These are phyloP conservation scores for Pyracantha coccinea DNA, from an alignment of 331 rosid genomes.

Conservation along the genomic window DNA sequence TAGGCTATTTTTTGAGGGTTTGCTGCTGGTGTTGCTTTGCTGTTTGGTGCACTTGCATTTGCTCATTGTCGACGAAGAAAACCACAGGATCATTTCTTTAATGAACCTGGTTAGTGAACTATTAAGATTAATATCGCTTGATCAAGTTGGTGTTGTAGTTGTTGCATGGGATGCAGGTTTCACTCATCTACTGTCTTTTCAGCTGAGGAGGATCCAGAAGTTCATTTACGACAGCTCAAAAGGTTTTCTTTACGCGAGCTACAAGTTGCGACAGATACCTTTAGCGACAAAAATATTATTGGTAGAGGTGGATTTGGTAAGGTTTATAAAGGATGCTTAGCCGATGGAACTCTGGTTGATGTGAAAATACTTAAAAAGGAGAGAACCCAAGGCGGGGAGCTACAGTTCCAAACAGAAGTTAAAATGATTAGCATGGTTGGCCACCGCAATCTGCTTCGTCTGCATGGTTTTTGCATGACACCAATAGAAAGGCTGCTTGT, in stretches of 20 bases:
- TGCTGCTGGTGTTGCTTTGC: slow-evolving; percentile 75
- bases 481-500: too few relatives aligned
- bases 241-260: slow-evolving; percentile 84
- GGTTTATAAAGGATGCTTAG: slow-evolving; percentile 79
- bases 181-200: slow-evolving; percentile 13
- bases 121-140: neutral
- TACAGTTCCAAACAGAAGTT: slow-evolving; percentile 91
- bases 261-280: slow-evolving; percentile 82
- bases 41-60: slow-evolving; percentile 75
- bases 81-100: slow-evolving; percentile 56
- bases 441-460: slow-evolving; percentile 84
- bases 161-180: neutral
- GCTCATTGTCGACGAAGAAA: slow-evolving; percentile 48
- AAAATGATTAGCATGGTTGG: slow-evolving; percentile 94
- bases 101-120: slow-evolving; percentile 56
- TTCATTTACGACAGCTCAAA: slow-evolving; percentile 88
- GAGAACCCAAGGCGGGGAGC: slow-evolving; percentile 79
- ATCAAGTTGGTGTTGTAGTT: neutral
- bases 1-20: slow-evolving; percentile 85
- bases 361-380: slow-evolving; percentile 86
- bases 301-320: slow-evolving; percentile 94
- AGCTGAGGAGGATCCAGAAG: slow-evolving; percentile 97
- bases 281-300: slow-evolving; percentile 64
- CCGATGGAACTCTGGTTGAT: slow-evolving; percentile 75
- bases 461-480: slow-evolving; percentile 63